Evolutionary conservation across 495 filamentous ascomycete genomes (phyloP).

Genomic region (Hyaloscypha variabilis): DNA sequence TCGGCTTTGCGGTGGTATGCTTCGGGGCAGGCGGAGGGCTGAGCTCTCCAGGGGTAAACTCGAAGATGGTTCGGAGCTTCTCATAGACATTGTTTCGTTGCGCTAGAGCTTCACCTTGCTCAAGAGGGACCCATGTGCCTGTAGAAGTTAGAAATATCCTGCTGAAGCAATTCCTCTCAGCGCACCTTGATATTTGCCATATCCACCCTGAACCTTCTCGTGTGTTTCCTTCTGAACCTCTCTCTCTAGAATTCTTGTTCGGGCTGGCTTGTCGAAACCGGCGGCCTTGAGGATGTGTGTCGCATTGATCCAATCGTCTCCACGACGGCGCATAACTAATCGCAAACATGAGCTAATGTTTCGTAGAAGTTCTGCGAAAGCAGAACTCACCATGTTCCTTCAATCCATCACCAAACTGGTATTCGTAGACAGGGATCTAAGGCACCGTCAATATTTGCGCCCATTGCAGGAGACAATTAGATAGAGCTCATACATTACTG

Average conservation of each 20-base stretch:
- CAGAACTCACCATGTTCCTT: conserved; percentile 52
- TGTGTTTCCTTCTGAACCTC: conserved; percentile 96
- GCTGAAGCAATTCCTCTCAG: background rate
- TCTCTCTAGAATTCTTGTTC: conserved; percentile 91
- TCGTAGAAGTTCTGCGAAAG: background rate
- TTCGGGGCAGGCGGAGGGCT: conserved; percentile 94
- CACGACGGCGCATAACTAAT: conserved; percentile 80
- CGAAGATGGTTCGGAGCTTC: conserved; percentile 83
- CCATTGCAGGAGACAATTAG: conserved; percentile 3
- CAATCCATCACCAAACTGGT: conserved; percentile 72
- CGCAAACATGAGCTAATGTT: conserved; percentile 35
- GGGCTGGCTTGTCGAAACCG: conserved; percentile 76
- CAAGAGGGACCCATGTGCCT: conserved; percentile 96
- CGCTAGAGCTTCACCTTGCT: conserved; percentile 78
- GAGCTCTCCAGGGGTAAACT: conserved; percentile 79
- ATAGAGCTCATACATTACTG: conserved; percentile 67
- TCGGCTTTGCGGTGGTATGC: conserved; percentile 77
- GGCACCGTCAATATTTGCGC: background rate
- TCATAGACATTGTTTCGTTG: conserved; percentile 83
- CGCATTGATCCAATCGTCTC: conserved; percentile 92
- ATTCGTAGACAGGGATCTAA: conserved; percentile 90
- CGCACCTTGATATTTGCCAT: conserved; percentile 96
- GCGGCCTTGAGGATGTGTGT: conserved; percentile 89
- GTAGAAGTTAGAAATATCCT: conserved; percentile 25
- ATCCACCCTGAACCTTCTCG: conserved; percentile 97